A percentile compares a stretch with the other conserved stretches of the same genome.
These are phyloP conservation scores for Exophiala mesophila DNA, from an alignment of 2,329 filamentous ascomycete species.

Conservation along the genomic window DNA sequence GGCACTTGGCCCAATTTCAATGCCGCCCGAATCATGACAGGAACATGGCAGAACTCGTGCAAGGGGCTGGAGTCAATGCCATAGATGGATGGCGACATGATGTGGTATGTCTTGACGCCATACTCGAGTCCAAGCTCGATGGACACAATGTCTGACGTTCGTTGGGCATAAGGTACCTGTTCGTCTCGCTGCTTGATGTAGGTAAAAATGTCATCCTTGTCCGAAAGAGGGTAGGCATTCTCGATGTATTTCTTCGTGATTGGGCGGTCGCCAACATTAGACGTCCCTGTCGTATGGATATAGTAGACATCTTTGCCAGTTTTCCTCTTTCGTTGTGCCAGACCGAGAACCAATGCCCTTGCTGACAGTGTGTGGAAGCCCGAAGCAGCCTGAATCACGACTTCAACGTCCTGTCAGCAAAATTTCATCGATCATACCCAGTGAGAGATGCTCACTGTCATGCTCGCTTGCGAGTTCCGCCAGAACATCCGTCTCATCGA, in stretches of 20 bases:
- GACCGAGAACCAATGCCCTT: constrained; percentile 40
- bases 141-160: constrained; percentile 43
- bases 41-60: constrained; percentile 32
- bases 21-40: constrained; percentile 31
- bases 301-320: constrained; percentile 36
- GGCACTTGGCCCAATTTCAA: constrained; percentile 31
- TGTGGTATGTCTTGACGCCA: constrained; percentile 42
- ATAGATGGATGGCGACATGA: constrained; percentile 48
- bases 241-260: constrained; percentile 24
- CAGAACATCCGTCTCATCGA: constrained; percentile 19
- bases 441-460: constrained; percentile 7
- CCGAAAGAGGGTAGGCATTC: constrained; percentile 35
- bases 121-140: constrained; percentile 36
- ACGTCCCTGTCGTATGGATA: constrained; percentile 38
- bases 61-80: constrained; percentile 42
- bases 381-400: constrained; percentile 43
- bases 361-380: constrained; percentile 38
- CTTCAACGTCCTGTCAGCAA: background rate
- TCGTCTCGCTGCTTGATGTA: constrained; percentile 38
- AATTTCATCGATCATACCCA: background rate
- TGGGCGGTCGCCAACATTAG: constrained; percentile 32
- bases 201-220: constrained; percentile 43
- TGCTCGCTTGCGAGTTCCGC: constrained; percentile 13
- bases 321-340: constrained; percentile 35
- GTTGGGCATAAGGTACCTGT: constrained; percentile 38